These are phyloP conservation scores for Globisporangium paroecandrum DNA, from an alignment of 352 stramenopile genomes.

Conservation along the genomic window DNA sequence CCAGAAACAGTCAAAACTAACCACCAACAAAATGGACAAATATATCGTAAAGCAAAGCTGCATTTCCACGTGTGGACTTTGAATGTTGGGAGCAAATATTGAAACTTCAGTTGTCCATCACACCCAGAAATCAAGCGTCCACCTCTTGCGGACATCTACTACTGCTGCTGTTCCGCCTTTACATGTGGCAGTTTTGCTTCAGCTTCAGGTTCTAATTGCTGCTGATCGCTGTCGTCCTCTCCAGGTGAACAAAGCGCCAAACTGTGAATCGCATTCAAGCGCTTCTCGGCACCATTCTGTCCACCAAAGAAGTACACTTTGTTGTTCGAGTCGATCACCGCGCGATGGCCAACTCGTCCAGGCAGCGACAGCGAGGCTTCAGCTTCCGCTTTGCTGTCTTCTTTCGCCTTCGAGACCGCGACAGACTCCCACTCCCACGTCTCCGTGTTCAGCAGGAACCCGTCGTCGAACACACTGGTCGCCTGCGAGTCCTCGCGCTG, in stretches of 20 bases:
- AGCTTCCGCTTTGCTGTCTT: constrained; percentile 19
- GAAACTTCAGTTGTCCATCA: neutral
- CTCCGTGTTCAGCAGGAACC: constrained; percentile 89
- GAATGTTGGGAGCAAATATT: neutral
- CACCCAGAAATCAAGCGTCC: neutral
- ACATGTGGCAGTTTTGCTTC: neutral
- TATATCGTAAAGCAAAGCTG: neutral
- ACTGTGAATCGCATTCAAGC: constrained; percentile 78
- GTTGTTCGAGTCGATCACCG: constrained; percentile 57
- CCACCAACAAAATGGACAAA: neutral
- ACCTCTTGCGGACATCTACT: neutral
- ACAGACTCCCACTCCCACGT: constrained; percentile 88
- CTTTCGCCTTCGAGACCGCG: constrained; percentile 21
- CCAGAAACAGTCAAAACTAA: constrained; percentile 2
- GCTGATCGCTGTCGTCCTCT: neutral
- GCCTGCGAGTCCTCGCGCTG: constrained; percentile 47
- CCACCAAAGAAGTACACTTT: constrained; percentile 87
- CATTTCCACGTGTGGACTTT: neutral
- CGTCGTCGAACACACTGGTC: constrained; percentile 82
- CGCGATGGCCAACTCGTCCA: constrained; percentile 83
- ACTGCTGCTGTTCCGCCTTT: neutral
- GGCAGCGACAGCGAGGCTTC: constrained; percentile 19
- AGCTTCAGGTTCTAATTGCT: constrained; percentile 13
- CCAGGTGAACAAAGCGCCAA: constrained; percentile 29
- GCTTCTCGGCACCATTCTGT: constrained; percentile 72